These are phyloP conservation scores for Coriolopsis trogii DNA, from an alignment of 1,284 basidiomycete genomes.

Conservation along the genomic window DNA sequence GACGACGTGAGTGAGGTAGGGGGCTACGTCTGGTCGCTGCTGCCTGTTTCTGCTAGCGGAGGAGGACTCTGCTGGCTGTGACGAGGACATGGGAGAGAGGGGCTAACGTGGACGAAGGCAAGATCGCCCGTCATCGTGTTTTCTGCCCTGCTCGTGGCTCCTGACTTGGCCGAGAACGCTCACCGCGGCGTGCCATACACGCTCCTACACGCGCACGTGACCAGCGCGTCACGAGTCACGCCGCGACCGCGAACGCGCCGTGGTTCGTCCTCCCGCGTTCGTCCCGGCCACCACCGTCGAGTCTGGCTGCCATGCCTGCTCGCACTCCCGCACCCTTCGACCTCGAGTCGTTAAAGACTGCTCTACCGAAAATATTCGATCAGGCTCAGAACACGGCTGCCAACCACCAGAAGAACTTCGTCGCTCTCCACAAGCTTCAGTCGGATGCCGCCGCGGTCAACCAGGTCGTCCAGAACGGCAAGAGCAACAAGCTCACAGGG, in stretches of 20 bases:
- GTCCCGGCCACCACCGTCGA: not conserved
- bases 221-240: conserved; percentile 12
- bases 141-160: not conserved
- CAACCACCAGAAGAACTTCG: conserved; percentile 91
- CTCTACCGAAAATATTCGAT: conserved; percentile 68
- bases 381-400: conserved; percentile 85
- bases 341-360: conserved; percentile 35
- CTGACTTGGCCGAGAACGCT: not conserved
- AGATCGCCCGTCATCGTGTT: conserved; percentile 12
- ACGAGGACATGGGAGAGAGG: conserved; percentile 18
- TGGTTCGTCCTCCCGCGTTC: conserved; percentile 2
- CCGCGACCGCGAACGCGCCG: conserved; percentile 14
- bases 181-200: conserved; percentile 1
- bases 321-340: conserved; percentile 34
- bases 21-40: conserved; percentile 50
- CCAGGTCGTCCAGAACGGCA: conserved; percentile 53
- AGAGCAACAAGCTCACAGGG: conserved; percentile 66
- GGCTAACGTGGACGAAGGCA: conserved; percentile 10
- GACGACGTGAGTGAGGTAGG: conserved; percentile 60
- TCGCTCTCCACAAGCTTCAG: conserved; percentile 86
- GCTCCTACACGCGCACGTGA: conserved; percentile 18
- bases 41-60: conserved; percentile 17
- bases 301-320: conserved; percentile 33
- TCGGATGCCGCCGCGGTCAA: conserved; percentile 62
- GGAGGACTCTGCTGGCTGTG: conserved; percentile 14